Percentiles rank a stretch among this genome's conserved stretches.
Conservation (phyloP, 2,329 filamentous ascomycete genomes). For the Cladosporium sp. region DNA sequence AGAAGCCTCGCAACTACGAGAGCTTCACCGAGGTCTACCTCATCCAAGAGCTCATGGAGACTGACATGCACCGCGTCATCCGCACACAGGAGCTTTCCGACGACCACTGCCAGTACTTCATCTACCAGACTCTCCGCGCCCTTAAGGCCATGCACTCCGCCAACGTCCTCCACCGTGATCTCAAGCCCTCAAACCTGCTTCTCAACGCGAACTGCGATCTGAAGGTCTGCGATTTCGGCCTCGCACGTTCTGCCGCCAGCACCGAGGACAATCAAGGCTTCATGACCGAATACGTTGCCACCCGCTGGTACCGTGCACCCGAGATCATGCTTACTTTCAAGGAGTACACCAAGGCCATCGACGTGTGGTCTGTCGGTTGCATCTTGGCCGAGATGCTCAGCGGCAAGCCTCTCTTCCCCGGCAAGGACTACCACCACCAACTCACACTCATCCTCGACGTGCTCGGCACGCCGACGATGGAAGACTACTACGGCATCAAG, state of each 20-base stretch:
- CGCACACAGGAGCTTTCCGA: conserved; percentile 97
- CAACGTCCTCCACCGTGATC: conserved; percentile 93
- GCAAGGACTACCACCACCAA: conserved; percentile 99
- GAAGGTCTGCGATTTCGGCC: conserved; percentile 97
- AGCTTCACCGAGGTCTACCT: conserved; percentile 97
- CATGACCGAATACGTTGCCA: conserved; percentile 99
- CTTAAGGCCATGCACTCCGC: conserved; percentile 99
- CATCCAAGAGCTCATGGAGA: conserved; percentile 99
- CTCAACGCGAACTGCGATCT: conserved; percentile 98
- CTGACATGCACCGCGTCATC: conserved; percentile 98
- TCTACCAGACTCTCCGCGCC: conserved; percentile 96
- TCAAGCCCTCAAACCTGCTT: conserved; percentile 95
- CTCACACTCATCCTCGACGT: conserved; percentile 96
- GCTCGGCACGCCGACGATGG: conserved; percentile 97
- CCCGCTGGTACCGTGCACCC: conserved; percentile 96
- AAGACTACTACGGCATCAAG: conserved; percentile 99
- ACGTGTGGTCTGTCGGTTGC: conserved; percentile 98
- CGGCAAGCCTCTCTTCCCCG: conserved; percentile 95
- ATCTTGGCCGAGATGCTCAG: conserved; percentile 98
- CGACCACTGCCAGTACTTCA: conserved; percentile 99
- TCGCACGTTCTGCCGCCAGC: conserved; percentile 87
- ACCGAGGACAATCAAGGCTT: conserved; percentile 99
- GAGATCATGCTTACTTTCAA: conserved; percentile 99
- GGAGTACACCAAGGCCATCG: conserved; percentile 99
- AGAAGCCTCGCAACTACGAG: conserved; percentile 95